Percentiles rank a stretch among this genome's conserved stretches.
Conservation (phyloP, 441 rosid genomes). For the Breynia disticha region DNA sequence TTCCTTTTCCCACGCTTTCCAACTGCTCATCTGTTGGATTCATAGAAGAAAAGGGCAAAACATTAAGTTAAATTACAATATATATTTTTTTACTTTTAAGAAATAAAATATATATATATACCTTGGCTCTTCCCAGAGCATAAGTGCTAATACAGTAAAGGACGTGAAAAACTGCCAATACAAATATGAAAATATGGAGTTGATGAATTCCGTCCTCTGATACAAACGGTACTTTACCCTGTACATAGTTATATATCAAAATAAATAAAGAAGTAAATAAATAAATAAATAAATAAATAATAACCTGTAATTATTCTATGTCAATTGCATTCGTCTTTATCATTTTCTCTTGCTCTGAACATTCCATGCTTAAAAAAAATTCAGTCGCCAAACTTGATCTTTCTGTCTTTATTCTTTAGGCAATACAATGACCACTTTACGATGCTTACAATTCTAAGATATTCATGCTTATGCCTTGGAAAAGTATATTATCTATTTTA, state of each 20-base stretch:
- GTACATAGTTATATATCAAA: slow-evolving; percentile 9
- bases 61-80: not conserved
- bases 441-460: no score
- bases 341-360: no score
- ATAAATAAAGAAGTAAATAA: not conserved
- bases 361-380: no score
- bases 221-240: slow-evolving; percentile 66
- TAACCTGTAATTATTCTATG: no score
- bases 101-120: slow-evolving; percentile 9
- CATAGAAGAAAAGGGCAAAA: no score
- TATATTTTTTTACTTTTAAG: not conserved
- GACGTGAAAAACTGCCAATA: slow-evolving; percentile 59
- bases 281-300: not conserved
- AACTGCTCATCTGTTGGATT: slow-evolving; percentile 50
- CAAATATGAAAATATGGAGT: slow-evolving; percentile 82
- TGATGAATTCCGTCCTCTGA: slow-evolving; percentile 75
- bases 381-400: no score
- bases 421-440: no score
- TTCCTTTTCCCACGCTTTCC: slow-evolving; percentile 80
- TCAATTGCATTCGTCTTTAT: no score
- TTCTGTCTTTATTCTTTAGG: no score
- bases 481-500: no score
- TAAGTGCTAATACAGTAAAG: slow-evolving; percentile 54
- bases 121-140: slow-evolving; percentile 75
- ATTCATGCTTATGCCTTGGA: no score